phyloP scores from a whole-genome alignment of 2,329 filamentous ascomycete species.

The Xylaria hypoxylon region DNA sequence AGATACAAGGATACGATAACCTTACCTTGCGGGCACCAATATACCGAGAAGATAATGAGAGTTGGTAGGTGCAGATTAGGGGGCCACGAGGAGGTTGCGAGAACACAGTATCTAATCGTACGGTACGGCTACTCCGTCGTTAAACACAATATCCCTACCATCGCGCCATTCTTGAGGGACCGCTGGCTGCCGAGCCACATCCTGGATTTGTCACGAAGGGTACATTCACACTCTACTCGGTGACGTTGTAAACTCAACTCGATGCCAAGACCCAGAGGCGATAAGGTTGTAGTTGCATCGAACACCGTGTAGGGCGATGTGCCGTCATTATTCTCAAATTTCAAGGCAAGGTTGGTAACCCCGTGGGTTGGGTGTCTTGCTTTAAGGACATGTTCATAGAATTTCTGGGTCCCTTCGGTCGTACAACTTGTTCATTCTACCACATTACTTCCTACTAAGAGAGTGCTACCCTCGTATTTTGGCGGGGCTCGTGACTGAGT shows the following conservation, averaged over 20 bases:
- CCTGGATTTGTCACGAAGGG: neutral
- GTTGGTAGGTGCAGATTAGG: neutral
- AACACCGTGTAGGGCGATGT: constrained; percentile 1
- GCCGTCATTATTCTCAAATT: neutral
- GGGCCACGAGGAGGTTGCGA: neutral
- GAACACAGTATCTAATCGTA: constrained; percentile 6
- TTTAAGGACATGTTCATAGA: neutral
- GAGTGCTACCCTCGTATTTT: constrained; percentile 25
- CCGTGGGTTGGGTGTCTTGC: constrained; percentile 38
- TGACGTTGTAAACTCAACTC: neutral
- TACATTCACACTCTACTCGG: neutral
- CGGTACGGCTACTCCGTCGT: neutral
- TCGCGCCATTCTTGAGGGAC: neutral
- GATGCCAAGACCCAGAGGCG: neutral
- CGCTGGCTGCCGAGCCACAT: neutral
- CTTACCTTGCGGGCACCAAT: constrained; percentile 2
- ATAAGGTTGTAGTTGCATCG: constrained; percentile 21
- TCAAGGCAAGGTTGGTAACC: constrained; percentile 20
- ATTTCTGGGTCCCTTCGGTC: neutral
- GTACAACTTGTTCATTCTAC: constrained; percentile 6
- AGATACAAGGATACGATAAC: constrained; percentile 9
- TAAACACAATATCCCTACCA: neutral
- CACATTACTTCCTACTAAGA: neutral
- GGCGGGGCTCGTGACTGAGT: constrained; percentile 32
- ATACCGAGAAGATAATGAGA: neutral